These are phyloP conservation scores for Mucor ambiguus DNA, from an alignment of 371 early-diverging fungal genomes.

Conservation along the genomic window DNA sequence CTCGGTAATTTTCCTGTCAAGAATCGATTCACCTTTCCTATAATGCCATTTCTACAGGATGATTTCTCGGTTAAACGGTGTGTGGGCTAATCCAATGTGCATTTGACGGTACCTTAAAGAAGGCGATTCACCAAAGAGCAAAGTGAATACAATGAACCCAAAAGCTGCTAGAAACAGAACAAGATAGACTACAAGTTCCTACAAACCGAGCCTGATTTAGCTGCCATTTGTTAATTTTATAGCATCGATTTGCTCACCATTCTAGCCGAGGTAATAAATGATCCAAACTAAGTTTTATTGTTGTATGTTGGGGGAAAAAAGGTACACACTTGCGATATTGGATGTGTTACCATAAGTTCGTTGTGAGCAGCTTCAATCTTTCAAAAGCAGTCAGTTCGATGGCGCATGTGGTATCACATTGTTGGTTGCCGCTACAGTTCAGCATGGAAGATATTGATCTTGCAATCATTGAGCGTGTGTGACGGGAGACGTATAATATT, in stretches of 20 bases:
- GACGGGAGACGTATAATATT: background rate
- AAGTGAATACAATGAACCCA: slow-evolving; percentile 37
- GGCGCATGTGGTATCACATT: background rate
- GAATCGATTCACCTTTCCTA: slow-evolving; percentile 34
- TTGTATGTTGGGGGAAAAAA: background rate
- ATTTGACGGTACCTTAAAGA: slow-evolving; percentile 30
- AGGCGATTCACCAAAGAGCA: slow-evolving; percentile 49
- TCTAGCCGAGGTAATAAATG: background rate
- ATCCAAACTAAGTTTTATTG: background rate
- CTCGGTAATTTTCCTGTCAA: slow-evolving; percentile 31
- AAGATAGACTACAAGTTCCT: slow-evolving; percentile 29
- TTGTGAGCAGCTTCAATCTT: background rate
- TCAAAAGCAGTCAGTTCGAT: background rate
- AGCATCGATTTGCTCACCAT: background rate
- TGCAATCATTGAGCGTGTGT: background rate
- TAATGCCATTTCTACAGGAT: slow-evolving; percentile 32
- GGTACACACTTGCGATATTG: background rate
- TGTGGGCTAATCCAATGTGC: background rate
- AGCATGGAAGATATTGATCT: background rate
- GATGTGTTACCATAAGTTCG: background rate
- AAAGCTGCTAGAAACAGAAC: slow-evolving; percentile 27
- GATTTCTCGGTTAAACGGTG: background rate
- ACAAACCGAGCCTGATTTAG: background rate
- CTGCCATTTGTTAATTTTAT: background rate
- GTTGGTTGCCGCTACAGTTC: background rate